Base-by-base conservation (phyloP, 2,329 filamentous ascomycete species). In the Botrytis fragariae region DNA sequence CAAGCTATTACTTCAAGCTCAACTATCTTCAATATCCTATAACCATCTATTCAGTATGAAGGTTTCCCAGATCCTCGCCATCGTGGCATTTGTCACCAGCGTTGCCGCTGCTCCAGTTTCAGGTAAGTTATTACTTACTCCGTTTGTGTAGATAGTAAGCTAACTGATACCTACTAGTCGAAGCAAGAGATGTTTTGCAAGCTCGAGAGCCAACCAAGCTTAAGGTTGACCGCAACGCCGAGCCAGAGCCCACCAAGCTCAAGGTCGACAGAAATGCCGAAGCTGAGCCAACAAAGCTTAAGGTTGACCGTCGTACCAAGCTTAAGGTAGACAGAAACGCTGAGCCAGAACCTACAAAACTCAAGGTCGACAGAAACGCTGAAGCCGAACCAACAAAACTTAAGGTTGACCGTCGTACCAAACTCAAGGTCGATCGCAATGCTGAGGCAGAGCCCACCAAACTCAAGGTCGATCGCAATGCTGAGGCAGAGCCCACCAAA, bases 251-350 rank as follows among this genome's bases (percentile, higher is more conserved):
- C 25, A 51, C 48, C 0, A 51, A 51, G 48, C 48, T 51, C 25
- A 51, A 51, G 48, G 48, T 51, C n/a, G 48, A 51, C 25, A 7
- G 48, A 7, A 51, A 51, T 1, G 48, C 48, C 1, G 48, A 51
- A 0, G 0, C 48, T 0, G 48, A 51, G 0, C 48, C 48, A 0
- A 51, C 45, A 14, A 51, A 51, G 1, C 45, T 51, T 25, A 51
- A 51, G 4, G 45, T 51, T 12, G 45, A 45, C 9, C 18, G 44
- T 4, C n/a, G n/a, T n/a, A n/a, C n/a, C n/a, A n/a, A n/a, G n/a
- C n/a, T n/a, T n/a, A n/a, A n/a, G n/a, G n/a, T n/a, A n/a, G n/a
- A 45, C 20, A 10, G 45, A 22, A 48, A 48, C 20, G 45, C 45
- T 10, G 45, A 48, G 2, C 1, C 45, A 2, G 45, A 48, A 3